Evolutionary conservation across 441 rosid genomes (phyloP).

Genomic region (Aquilaria agallochum): DNA sequence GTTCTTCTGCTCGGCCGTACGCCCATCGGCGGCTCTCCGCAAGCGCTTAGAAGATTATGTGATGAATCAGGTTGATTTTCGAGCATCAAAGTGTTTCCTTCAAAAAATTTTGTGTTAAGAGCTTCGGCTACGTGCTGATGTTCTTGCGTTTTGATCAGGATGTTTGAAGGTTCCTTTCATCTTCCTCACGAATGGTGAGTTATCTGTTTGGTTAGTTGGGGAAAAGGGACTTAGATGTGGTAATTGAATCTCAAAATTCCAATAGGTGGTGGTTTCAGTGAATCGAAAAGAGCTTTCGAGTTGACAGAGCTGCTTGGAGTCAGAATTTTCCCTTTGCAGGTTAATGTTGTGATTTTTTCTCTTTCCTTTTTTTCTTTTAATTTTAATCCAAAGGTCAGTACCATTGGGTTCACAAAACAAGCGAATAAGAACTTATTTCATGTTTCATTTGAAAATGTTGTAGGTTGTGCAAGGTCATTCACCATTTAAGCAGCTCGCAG

Average conservation of each 20-base stretch:
- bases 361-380: neutral
- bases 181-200: slow-evolving; percentile 79
- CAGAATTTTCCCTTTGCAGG: slow-evolving; percentile 61
- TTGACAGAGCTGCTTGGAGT: slow-evolving; percentile 54
- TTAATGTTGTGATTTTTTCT: slow-evolving; percentile 10
- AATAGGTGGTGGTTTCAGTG: slow-evolving; percentile 80
- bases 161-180: slow-evolving; percentile 58
- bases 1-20: slow-evolving; percentile 62
- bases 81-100: no score
- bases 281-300: slow-evolving; percentile 77
- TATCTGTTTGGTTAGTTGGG: neutral
- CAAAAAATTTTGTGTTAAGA: neutral
- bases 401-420: neutral
- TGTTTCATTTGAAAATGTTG: slow-evolving; percentile 9
- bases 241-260: slow-evolving; percentile 1
- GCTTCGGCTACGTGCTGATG: slow-evolving; percentile 4
- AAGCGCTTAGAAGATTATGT: slow-evolving; percentile 50
- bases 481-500: slow-evolving; percentile 58
- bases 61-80: slow-evolving; percentile 34
- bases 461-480: slow-evolving; percentile 87
- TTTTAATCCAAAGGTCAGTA: neutral
- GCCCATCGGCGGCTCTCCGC: slow-evolving; percentile 65
- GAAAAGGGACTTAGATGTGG: neutral
- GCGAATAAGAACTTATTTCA: slow-evolving; percentile 1
- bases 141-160: slow-evolving; percentile 31